These are phyloP conservation scores for Fusarium solani-melongenae DNA, from an alignment of 2,329 filamentous ascomycete species.

Conservation along the genomic window DNA sequence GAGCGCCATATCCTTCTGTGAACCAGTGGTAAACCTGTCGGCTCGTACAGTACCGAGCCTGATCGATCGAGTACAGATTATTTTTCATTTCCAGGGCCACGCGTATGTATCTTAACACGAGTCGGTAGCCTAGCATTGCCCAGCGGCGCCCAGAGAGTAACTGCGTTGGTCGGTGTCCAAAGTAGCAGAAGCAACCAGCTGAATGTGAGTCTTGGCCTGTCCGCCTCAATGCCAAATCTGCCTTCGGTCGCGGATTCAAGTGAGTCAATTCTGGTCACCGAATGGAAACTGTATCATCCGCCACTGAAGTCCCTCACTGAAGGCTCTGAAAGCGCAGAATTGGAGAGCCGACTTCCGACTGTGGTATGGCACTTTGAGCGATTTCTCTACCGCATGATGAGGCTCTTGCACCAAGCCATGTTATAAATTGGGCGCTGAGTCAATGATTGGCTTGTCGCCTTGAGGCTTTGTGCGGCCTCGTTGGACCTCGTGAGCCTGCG, in stretches of 20 bases:
- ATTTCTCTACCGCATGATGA: background rate
- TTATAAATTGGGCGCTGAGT: background rate
- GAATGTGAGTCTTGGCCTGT: background rate
- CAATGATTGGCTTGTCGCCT: background rate
- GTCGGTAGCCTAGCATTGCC: slow-evolving; percentile 6
- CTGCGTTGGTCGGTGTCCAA: background rate
- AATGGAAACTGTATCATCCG: background rate
- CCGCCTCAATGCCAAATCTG: background rate
- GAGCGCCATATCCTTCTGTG: background rate
- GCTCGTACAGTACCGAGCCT: background rate
- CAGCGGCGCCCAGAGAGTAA: background rate
- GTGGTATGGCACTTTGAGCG: background rate
- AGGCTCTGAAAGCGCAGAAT: background rate
- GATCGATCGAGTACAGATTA: background rate
- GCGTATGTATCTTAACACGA: slow-evolving; percentile 6
- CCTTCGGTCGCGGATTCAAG: background rate
- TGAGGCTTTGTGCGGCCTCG: background rate
- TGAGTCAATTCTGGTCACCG: slow-evolving; percentile 18
- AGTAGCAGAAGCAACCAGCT: background rate
- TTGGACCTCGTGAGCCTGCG: background rate
- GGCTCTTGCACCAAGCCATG: background rate
- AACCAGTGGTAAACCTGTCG: background rate
- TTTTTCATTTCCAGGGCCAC: slow-evolving; percentile 5
- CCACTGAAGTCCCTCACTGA: background rate
- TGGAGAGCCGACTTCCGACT: background rate